These are phyloP conservation scores for Penicillium nucicola DNA, from an alignment of 495 filamentous ascomycete genomes.

Conservation along the genomic window DNA sequence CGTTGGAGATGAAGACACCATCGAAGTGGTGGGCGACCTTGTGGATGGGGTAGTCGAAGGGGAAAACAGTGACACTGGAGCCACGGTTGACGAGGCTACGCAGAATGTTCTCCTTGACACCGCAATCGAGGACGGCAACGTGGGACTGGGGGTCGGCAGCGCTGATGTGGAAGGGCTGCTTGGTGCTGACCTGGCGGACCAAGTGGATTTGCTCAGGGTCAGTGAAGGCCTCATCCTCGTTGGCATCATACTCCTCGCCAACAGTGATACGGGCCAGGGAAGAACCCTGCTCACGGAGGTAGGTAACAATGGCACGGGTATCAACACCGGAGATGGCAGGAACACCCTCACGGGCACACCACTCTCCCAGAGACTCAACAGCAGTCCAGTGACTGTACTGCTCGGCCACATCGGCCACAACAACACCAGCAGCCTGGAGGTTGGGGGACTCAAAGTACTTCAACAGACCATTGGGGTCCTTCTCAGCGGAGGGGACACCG, in stretches of 20 bases:
- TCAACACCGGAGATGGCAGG: slow-evolving; percentile 96
- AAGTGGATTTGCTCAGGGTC: slow-evolving; percentile 96
- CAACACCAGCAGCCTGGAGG: slow-evolving; percentile 92
- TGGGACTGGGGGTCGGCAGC: slow-evolving; percentile 77
- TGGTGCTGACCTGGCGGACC: slow-evolving; percentile 92
- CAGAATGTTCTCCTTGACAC: slow-evolving; percentile 99
- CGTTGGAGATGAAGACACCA: slow-evolving; percentile 96
- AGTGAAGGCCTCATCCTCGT: slow-evolving; percentile 93
- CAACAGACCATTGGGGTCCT: slow-evolving; percentile 74
- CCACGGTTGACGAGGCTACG: slow-evolving; percentile 87
- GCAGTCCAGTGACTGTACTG: slow-evolving; percentile 99
- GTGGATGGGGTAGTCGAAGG: slow-evolving; percentile 94
- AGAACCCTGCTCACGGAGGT: slow-evolving; percentile 91
- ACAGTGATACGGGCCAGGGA: slow-evolving; percentile 93
- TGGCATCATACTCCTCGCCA: slow-evolving; percentile 97
- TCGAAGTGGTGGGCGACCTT: slow-evolving; percentile 98
- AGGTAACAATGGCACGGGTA: slow-evolving; percentile 93
- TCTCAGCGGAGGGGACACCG: slow-evolving; percentile 76
- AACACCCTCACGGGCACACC: slow-evolving; percentile 94
- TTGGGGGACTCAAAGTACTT: slow-evolving; percentile 96
- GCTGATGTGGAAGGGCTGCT: slow-evolving; percentile 91
- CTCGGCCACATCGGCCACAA: slow-evolving; percentile 90
- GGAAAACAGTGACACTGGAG: slow-evolving; percentile 85
- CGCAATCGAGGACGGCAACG: slow-evolving; percentile 93
- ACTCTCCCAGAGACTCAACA: slow-evolving; percentile 85